These are phyloP conservation scores for Lactifluus hygrophoroides DNA, from an alignment of 768 basidiomycete species.

Conservation along the genomic window DNA sequence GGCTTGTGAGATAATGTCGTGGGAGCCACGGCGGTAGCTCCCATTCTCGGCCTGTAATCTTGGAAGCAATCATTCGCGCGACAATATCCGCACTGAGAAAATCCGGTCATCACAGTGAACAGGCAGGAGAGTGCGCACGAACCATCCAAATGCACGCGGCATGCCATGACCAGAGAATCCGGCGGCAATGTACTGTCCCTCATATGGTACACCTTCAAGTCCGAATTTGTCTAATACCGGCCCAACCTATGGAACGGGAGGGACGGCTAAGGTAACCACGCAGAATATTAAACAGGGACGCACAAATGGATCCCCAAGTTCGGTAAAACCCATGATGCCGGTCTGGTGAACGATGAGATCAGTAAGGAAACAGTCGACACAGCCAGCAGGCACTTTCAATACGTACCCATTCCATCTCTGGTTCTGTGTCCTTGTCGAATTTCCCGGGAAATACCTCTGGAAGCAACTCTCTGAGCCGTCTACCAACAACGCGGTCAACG, in stretches of 20 bases:
- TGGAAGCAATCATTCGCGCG: slow-evolving; percentile 47
- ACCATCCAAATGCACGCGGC: slow-evolving; percentile 71
- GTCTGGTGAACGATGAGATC: slow-evolving; percentile 39
- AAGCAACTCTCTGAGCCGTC: slow-evolving; percentile 48
- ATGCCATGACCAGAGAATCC: slow-evolving; percentile 77
- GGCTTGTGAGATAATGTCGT: slow-evolving; percentile 27
- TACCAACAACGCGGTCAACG: slow-evolving; percentile 40
- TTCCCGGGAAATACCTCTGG: slow-evolving; percentile 47
- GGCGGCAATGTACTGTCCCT: slow-evolving; percentile 63
- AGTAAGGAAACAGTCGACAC: neutral
- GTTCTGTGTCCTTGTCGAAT: slow-evolving; percentile 40
- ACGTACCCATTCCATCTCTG: slow-evolving; percentile 78
- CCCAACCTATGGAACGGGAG: slow-evolving; percentile 41
- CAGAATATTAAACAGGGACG: slow-evolving; percentile 23
- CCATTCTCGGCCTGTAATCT: slow-evolving; percentile 40
- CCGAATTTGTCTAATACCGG: slow-evolving; percentile 36
- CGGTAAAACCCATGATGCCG: slow-evolving; percentile 75
- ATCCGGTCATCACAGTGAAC: neutral
- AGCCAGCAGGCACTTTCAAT: neutral
- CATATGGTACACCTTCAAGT: slow-evolving; percentile 23
- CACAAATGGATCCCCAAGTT: slow-evolving; percentile 57
- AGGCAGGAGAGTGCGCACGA: slow-evolving; percentile 17
- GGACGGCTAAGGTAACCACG: neutral
- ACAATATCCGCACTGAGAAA: slow-evolving; percentile 51
- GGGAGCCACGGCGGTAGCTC: slow-evolving; percentile 56